These are phyloP conservation scores for Schoenoplectus tabernaemontani DNA, from an alignment of 202 grass and related monocot genomes.

Conservation along the genomic window DNA sequence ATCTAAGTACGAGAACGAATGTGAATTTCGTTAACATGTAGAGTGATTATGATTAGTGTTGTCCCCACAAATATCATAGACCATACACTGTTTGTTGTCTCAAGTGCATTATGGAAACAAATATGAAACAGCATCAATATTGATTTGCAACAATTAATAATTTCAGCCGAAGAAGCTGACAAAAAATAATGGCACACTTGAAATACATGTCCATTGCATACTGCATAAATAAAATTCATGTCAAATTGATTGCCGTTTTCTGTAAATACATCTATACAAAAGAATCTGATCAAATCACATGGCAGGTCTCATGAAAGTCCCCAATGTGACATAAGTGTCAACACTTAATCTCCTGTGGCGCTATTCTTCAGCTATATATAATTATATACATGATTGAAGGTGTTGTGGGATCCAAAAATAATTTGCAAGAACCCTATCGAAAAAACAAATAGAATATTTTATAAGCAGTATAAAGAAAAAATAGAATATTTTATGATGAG, in stretches of 20 bases:
- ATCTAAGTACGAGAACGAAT: background rate
- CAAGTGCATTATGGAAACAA: background rate
- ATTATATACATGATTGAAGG: background rate
- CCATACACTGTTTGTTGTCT: background rate
- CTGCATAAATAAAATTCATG: background rate
- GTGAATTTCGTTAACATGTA: background rate
- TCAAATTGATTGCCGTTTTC: background rate
- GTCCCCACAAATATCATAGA: background rate
- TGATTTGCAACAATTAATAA: too few species aligned
- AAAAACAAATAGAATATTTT: background rate
- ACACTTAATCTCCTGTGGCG: background rate
- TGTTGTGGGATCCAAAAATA: background rate
- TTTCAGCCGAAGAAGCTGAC: background rate
- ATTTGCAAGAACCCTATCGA: background rate
- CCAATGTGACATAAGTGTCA: background rate
- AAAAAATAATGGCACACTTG: background rate
- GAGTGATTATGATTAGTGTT: background rate
- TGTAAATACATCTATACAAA: background rate
- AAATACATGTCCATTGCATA: background rate
- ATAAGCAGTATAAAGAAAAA: background rate
- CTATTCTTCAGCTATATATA: background rate
- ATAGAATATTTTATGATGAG: background rate
- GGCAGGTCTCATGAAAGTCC: background rate
- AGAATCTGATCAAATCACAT: background rate
- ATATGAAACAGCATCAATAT: background rate